Base-by-base conservation (phyloP, 1,284 basidiomycete species). In the Phylloporus sp. region DNA sequence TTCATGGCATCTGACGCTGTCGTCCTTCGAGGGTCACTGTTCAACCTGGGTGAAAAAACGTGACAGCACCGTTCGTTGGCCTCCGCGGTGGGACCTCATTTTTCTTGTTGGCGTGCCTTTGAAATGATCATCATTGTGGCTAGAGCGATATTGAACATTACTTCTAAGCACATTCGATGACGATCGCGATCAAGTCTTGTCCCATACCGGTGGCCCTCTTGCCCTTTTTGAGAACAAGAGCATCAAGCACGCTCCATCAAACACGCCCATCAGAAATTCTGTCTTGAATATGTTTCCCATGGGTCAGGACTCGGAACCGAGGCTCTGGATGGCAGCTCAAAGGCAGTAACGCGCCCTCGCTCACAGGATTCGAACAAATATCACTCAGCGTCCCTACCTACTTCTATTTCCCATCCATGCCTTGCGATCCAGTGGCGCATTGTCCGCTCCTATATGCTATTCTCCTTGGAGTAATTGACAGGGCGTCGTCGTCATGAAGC, bases 401-500 rank as follows among this genome's bases (percentile, higher is more conserved):
- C 45, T 23, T 41, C 41, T 20, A 45, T 45, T 23, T 23, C 43
- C 43, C 43, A 45, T 23, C 47, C 47, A 49, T 47, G 25, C 47
- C 47, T 6, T 49, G 56, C 35, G n/a, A 25, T n/a, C n/a, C n/a
- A 41, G 57, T 59, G 57, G 39, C 57, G 17, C 58, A 27, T 59
- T 14, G 58, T 59, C 19, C 58, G 15, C n/a, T 59, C n/a, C 58
- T 56, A 35, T 35, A 2, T 10, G 14, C 53, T 20, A 55, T 32
- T 25, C 58, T 39, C 20, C 43, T 59, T 56, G 55, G 32, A 35
- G 32, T 20, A 32, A 35, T 12, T 56, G 55, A 56, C 58, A 27
- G 41, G n/a, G 58, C n/a, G n/a, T n/a, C 58, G 58, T 43, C 25
- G 58, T 59, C 23, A 59, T 27, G 57, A 41, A 59, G n/a, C 37